phyloP scores from a whole-genome alignment of 2,329 filamentous ascomycete genomes.

The Colletotrichum australisinense region DNA sequence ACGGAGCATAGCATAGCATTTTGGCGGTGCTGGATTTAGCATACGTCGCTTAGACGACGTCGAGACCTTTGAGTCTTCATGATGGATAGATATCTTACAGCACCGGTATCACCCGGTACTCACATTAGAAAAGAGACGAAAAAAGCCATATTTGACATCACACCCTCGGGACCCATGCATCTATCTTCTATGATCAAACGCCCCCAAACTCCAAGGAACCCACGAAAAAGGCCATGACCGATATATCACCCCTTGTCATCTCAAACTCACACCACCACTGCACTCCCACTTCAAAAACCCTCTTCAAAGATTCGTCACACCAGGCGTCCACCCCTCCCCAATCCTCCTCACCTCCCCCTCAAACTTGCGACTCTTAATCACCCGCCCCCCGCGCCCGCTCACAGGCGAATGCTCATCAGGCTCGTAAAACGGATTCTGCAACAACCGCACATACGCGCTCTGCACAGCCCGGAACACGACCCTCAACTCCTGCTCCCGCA shows the following conservation, averaged over 20 bases:
- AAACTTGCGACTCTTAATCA: constrained; percentile 86
- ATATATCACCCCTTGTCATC: too few relatives aligned
- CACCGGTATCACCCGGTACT: background rate
- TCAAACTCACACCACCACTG: background rate
- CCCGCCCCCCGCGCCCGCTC: constrained; percentile 65
- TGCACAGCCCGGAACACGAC: constrained; percentile 93
- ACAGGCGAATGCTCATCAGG: constrained; percentile 83
- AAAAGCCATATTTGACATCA: background rate
- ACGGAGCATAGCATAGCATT: constrained; percentile 32
- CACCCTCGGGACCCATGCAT: background rate
- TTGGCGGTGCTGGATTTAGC: constrained; percentile 23
- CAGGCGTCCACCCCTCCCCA: constrained; percentile 86
- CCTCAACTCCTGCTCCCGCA: constrained; percentile 89
- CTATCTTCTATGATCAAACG: background rate
- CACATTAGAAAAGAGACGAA: background rate
- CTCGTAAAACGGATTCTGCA: constrained; percentile 95
- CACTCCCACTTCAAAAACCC: background rate
- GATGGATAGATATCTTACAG: constrained; percentile 6
- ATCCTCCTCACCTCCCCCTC: constrained; percentile 85
- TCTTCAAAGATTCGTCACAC: constrained; percentile 69
- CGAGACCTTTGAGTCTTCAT: constrained; percentile 26
- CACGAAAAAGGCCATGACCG: background rate
- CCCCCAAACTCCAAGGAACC: constrained; percentile 8
- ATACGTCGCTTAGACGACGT: background rate
- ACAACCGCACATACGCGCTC: constrained; percentile 86